These are phyloP conservation scores for Clonostachys chloroleuca DNA, from an alignment of 2,329 filamentous ascomycete genomes.

Conservation along the genomic window DNA sequence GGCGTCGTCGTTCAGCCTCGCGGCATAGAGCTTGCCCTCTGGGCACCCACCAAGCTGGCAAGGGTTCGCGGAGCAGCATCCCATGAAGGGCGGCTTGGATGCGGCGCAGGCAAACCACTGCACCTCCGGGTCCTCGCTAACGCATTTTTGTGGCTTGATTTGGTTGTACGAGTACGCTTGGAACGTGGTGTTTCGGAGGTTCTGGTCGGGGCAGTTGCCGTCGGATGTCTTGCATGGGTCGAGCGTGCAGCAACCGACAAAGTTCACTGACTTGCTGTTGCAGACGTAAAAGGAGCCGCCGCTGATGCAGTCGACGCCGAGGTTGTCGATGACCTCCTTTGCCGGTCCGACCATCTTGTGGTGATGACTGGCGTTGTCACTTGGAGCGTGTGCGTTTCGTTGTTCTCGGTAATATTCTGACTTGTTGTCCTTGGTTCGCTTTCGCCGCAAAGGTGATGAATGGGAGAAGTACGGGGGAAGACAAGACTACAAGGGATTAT, in stretches of 20 bases:
- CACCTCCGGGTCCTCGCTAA: slow-evolving; percentile 4
- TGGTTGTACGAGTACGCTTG: slow-evolving; percentile 12
- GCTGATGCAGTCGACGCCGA: slow-evolving; percentile 21
- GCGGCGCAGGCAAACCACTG: slow-evolving; percentile 21
- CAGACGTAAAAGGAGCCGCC: slow-evolving; percentile 30
- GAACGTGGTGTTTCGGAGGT: slow-evolving; percentile 16
- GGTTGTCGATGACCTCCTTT: slow-evolving; percentile 1
- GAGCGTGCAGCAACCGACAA: slow-evolving; percentile 33
- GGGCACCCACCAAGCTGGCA: slow-evolving; percentile 12
- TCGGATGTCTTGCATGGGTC: slow-evolving; percentile 22
- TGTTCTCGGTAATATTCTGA: too few species aligned
- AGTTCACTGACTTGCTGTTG: slow-evolving; percentile 17
- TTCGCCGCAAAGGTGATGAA: too few species aligned
- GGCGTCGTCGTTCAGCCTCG: slow-evolving; percentile 2
- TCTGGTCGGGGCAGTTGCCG: slow-evolving; percentile 22
- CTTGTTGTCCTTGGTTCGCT: too few species aligned
- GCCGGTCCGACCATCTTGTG: too few species aligned
- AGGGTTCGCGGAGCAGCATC: slow-evolving; percentile 24
- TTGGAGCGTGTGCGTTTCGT: too few species aligned
- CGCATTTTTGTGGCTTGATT: slow-evolving; percentile 19
- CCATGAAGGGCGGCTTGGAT: slow-evolving; percentile 19
- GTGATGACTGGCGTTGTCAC: too few species aligned
- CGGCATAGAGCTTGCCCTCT: neutral
- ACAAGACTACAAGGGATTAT: too few species aligned
- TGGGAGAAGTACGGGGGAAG: too few species aligned